phyloP scores from a whole-genome alignment of 1,284 basidiomycete species.

The Gomphus bonarii region DNA sequence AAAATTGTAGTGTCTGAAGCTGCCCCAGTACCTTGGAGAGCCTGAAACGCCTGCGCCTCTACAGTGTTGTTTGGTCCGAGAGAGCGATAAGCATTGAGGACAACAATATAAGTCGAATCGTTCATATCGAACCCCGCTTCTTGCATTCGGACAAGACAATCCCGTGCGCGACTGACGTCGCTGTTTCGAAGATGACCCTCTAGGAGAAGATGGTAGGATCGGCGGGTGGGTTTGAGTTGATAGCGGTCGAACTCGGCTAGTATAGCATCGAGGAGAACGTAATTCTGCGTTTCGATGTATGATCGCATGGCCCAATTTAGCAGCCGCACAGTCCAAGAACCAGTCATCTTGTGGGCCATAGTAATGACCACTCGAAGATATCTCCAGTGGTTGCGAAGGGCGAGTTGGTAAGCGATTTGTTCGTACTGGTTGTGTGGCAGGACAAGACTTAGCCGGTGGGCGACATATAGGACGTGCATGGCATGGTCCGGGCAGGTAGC shows the following conservation, averaged over 20 bases:
- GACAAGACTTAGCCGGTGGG: slow-evolving; percentile 35
- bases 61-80: slow-evolving; percentile 50
- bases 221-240: slow-evolving; percentile 36
- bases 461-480: slow-evolving; percentile 34
- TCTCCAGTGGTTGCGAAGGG: slow-evolving; percentile 37
- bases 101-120: slow-evolving; percentile 45
- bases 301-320: slow-evolving; percentile 61
- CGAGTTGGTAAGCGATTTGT: slow-evolving; percentile 36
- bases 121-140: slow-evolving; percentile 42
- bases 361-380: slow-evolving; percentile 35
- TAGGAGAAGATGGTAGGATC: slow-evolving; percentile 58
- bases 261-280: slow-evolving; percentile 31
- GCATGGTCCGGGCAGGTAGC: slow-evolving; percentile 30
- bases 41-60: slow-evolving; percentile 37
- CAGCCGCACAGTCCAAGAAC: slow-evolving; percentile 39
- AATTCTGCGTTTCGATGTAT: slow-evolving; percentile 41
- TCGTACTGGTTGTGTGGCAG: slow-evolving; percentile 52
- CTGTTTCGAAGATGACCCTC: slow-evolving; percentile 57
- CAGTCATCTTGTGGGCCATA: slow-evolving; percentile 35
- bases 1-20: slow-evolving; percentile 37
- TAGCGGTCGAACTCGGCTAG: slow-evolving; percentile 39
- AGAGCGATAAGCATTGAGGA: slow-evolving; percentile 46
- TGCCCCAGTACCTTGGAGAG: slow-evolving; percentile 31
- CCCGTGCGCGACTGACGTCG: slow-evolving; percentile 45
- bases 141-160: slow-evolving; percentile 43